These are phyloP conservation scores for Leishmania arabica DNA, from an alignment of 208 protist genomes.

Conservation along the genomic window DNA sequence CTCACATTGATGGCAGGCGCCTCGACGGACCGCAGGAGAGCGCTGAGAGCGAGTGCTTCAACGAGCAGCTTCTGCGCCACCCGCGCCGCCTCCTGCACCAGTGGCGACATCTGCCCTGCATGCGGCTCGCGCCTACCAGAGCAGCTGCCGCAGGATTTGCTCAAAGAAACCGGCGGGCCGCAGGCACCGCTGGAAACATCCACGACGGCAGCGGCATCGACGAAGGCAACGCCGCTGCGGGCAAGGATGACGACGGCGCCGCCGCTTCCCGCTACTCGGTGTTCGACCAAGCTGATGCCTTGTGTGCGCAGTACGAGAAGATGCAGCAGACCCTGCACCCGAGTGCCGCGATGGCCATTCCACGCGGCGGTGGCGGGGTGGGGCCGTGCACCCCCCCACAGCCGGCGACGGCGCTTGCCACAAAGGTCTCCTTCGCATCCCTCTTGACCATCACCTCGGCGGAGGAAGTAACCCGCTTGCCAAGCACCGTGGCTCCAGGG, in stretches of 20 bases:
- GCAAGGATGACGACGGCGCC: background rate
- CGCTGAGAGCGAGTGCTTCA: constrained; percentile 1
- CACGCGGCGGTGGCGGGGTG: background rate
- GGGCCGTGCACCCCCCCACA: background rate
- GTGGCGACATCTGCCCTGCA: constrained; percentile 30
- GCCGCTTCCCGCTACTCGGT: background rate
- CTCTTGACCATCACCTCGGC: background rate
- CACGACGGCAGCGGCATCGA: constrained; percentile 2
- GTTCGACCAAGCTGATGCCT: constrained; percentile 7
- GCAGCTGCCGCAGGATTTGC: background rate
- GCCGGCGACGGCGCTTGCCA: background rate
- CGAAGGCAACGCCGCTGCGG: background rate
- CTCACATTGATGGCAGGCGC: background rate
- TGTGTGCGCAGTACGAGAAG: background rate
- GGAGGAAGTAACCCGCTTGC: background rate
- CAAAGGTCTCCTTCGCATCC: background rate
- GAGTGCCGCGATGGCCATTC: background rate
- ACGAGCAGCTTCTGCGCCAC: constrained; percentile 29
- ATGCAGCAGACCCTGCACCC: background rate
- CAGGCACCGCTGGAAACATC: background rate
- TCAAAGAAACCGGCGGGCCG: background rate
- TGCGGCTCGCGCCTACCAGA: constrained; percentile 5
- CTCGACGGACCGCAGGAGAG: background rate
- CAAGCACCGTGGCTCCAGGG: background rate
- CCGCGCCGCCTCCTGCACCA: constrained; percentile 5